These are phyloP conservation scores for Colletotrichum ledebouriae DNA, from an alignment of 2,329 filamentous ascomycete genomes.

Conservation along the genomic window DNA sequence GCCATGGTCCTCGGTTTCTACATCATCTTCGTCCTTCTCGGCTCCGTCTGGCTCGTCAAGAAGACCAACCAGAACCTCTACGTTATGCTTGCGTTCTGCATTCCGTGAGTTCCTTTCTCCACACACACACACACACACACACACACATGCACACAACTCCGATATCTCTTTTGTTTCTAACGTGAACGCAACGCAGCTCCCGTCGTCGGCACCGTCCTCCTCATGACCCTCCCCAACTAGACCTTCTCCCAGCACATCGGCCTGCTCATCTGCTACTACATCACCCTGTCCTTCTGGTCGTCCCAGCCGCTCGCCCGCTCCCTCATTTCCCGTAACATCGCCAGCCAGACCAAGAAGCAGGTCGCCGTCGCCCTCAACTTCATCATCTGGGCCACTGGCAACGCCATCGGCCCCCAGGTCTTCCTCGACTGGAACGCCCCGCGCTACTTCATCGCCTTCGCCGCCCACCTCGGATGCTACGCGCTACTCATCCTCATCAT, in stretches of 20 bases:
- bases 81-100: constrained; percentile 74
- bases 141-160: background rate
- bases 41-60: constrained; percentile 76
- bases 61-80: constrained; percentile 77
- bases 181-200: constrained; percentile 62
- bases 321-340: constrained; percentile 77
- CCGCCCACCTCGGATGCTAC: constrained; percentile 79
- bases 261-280: constrained; percentile 80
- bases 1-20: constrained; percentile 82
- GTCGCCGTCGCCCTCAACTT: constrained; percentile 78
- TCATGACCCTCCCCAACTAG: constrained; percentile 76
- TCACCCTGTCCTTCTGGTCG: constrained; percentile 83
- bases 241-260: constrained; percentile 72
- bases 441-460: constrained; percentile 77
- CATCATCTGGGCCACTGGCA: constrained; percentile 76
- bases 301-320: constrained; percentile 76
- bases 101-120: constrained; percentile 66
- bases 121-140: background rate
- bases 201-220: constrained; percentile 78
- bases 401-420: constrained; percentile 76
- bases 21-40: constrained; percentile 78
- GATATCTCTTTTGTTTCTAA: too few species aligned
- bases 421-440: constrained; percentile 73
- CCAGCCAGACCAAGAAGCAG: constrained; percentile 80
- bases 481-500: constrained; percentile 69